Percentiles rank a stretch among this genome's conserved stretches.
Conservation (phyloP, 2,329 filamentous ascomycete species). For the Pseudodiploospora longispora region DNA sequence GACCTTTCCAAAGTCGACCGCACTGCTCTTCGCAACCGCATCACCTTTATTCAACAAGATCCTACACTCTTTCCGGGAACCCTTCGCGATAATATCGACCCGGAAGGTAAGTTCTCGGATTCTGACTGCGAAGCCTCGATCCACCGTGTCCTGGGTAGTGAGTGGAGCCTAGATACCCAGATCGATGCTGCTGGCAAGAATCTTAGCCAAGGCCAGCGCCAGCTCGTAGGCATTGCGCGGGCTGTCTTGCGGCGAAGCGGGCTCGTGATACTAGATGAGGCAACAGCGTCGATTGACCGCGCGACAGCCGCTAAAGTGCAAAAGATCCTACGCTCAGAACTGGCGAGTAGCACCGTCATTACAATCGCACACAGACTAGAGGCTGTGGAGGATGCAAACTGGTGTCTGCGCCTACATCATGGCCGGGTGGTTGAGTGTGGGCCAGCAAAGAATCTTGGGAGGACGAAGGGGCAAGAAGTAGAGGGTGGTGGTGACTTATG, state of each 20-base stretch:
- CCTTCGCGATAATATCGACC: slow-evolving; percentile 59
- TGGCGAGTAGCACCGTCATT: slow-evolving; percentile 50
- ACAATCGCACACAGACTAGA: slow-evolving; percentile 59
- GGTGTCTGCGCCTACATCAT: slow-evolving; percentile 43
- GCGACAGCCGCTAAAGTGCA: slow-evolving; percentile 52
- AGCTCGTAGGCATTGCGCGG: slow-evolving; percentile 52
- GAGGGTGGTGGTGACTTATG: too few relatives aligned
- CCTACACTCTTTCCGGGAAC: slow-evolving; percentile 54
- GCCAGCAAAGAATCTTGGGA: slow-evolving; percentile 20
- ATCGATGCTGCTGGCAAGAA: slow-evolving; percentile 55
- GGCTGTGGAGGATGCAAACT: slow-evolving; percentile 52
- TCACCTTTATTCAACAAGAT: slow-evolving; percentile 58
- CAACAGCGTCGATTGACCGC: slow-evolving; percentile 55
- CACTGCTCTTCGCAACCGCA: slow-evolving; percentile 45
- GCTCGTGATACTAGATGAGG: slow-evolving; percentile 56
- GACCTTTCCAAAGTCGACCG: slow-evolving; percentile 47
- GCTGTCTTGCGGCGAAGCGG: slow-evolving; percentile 53
- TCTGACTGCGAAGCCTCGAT: slow-evolving; percentile 44
- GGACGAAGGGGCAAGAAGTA: background rate
- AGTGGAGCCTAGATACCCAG: slow-evolving; percentile 39
- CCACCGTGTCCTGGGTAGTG: slow-evolving; percentile 47
- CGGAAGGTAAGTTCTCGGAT: slow-evolving; percentile 50
- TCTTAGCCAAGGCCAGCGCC: slow-evolving; percentile 54
- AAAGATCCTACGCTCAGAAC: slow-evolving; percentile 46
- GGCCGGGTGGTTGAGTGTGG: slow-evolving; percentile 44